A percentile compares a stretch with the other conserved stretches of the same genome.
Conservation (phyloP, 192 early-diverging fungal species). For the Gamsiella multidivaricata region DNA sequence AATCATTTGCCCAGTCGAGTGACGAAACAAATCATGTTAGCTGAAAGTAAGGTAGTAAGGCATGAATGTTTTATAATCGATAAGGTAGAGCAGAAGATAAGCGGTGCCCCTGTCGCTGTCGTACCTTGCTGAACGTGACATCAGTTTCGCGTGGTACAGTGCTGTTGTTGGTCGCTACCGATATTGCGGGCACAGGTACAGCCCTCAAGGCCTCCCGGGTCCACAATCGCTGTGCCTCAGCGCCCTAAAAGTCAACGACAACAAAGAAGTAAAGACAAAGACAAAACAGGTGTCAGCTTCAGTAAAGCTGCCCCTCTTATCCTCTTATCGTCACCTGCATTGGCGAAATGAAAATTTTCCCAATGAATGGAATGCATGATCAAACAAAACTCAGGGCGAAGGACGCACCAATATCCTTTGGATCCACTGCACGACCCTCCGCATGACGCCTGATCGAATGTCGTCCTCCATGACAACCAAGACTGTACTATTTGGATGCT, state of each 20-base stretch:
- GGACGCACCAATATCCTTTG: slow-evolving; percentile 37
- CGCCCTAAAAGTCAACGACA: slow-evolving; percentile 3
- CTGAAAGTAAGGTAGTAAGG: no score
- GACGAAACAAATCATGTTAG: no score
- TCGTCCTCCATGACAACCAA: slow-evolving; percentile 26
- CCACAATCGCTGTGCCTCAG: slow-evolving; percentile 33
- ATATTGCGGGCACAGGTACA: neutral
- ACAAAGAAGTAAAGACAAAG: slow-evolving; percentile 6
- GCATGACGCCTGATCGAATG: slow-evolving; percentile 16
- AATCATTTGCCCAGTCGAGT: no score
- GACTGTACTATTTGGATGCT: slow-evolving; percentile 19
- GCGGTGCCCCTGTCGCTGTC: no score
- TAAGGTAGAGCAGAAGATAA: no score
- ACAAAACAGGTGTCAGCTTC: neutral
- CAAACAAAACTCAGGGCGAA: neutral
- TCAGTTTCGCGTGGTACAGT: neutral
- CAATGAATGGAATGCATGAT: no score
- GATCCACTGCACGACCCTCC: slow-evolving; percentile 28
- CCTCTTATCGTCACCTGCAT: no score
- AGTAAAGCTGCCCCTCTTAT: no score
- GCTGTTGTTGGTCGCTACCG: neutral
- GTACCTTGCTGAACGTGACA: neutral
- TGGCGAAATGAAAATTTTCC: no score
- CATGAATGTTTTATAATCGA: no score
- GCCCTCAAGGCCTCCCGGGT: slow-evolving; percentile 21